Evolutionary conservation across 495 filamentous ascomycete genomes (phyloP).

Genomic region (Xylaria cubensis): DNA sequence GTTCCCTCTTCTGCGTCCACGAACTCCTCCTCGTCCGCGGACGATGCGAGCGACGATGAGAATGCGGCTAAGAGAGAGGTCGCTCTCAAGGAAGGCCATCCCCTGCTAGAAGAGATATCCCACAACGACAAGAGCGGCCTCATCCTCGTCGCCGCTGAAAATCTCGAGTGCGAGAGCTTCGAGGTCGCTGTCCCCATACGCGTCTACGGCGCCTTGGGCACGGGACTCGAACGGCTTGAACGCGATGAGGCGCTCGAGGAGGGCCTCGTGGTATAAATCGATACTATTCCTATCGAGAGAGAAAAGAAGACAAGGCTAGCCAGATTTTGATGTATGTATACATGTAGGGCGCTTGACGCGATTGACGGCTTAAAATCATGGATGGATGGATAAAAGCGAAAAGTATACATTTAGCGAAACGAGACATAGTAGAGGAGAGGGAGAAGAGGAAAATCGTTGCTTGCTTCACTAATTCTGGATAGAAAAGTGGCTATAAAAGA

Average conservation of each 20-base stretch:
- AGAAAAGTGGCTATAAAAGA: slow-evolving; percentile 4
- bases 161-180: slow-evolving; percentile 83
- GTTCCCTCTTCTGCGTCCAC: slow-evolving; percentile 54
- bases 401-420: slow-evolving; percentile 22
- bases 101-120: slow-evolving; percentile 65
- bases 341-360: not conserved
- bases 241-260: slow-evolving; percentile 54
- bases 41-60: slow-evolving; percentile 13
- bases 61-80: not conserved
- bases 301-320: not conserved
- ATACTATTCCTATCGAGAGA: not conserved
- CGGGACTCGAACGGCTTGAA: slow-evolving; percentile 54
- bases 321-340: slow-evolving; percentile 2
- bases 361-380: not conserved
- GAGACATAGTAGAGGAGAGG: not conserved
- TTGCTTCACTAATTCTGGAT: slow-evolving; percentile 11
- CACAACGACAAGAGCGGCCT: slow-evolving; percentile 73
- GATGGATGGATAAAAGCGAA: slow-evolving; percentile 19
- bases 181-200: slow-evolving; percentile 83
- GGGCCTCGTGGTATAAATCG: slow-evolving; percentile 55
- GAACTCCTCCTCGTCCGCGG: slow-evolving; percentile 21
- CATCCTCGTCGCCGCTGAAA: slow-evolving; percentile 74
- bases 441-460: not conserved
- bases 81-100: slow-evolving; percentile 33
- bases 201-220: slow-evolving; percentile 75